Base-by-base conservation (phyloP, 129 eudicot species). In the Tanacetum coccineum region DNA sequence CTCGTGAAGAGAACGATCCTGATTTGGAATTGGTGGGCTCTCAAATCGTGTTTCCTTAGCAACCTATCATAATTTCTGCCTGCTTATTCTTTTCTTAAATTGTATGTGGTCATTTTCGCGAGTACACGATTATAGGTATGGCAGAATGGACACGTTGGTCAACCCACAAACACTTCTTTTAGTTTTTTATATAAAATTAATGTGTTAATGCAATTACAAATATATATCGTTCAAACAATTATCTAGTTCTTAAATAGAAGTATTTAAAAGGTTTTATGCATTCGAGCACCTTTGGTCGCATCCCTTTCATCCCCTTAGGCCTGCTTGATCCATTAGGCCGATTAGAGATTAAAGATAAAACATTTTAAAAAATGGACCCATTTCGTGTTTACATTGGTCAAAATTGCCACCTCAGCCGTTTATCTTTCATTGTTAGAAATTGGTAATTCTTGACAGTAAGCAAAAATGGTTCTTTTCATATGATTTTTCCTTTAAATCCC, bases 1-100 rank as follows among this genome's bases (percentile, higher is more conserved):
- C 97, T 68, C 87, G 88, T 52, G 97, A 90, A 76, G 97, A 87
- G 76, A 66, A 83, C 53, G 95, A 90, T 76, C 59, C 80, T 47
- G 95, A 90, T 52, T 59, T 84, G 85, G 95, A 90, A 90, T 75
- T 73, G 89, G 97, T 90, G 80, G 71, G 93, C 79, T 45, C 74
- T 80, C 75, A 70, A 14, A 47, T 69, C 56, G 67, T 74, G 75
- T 66, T 76, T 69, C 75, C 59, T 66, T 75, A 75, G 76, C 82
- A 80, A 72, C 63, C 81, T 72, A 59, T 62, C 44, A 72, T 55
- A 10, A 46, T 47, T 70, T 47, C 46, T 66, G 46, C 46, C 44
- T 36, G 18, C 54, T 49, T 15, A 49, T 49, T 13, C 4, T 4
- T 36, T 28, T 10, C 18, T 30, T 55, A 20, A 1, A 14, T n/a